Conservation (phyloP, 306 rosid species). For the Castanopsis chinensis region DNA sequence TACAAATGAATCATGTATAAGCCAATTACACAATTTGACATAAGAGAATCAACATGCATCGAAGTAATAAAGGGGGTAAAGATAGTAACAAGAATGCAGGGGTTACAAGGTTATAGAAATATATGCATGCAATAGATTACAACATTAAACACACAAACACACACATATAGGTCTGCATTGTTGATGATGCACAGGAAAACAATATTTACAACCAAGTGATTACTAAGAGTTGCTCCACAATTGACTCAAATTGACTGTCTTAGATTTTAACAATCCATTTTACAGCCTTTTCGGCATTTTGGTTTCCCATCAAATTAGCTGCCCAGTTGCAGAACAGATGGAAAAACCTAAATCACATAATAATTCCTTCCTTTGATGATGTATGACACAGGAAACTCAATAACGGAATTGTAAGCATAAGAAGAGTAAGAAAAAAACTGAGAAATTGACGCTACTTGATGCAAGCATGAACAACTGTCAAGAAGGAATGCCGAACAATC, state of each 20-base stretch:
- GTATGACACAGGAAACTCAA: constrained; percentile 15
- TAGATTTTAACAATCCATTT: background rate
- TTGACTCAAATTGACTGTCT: background rate
- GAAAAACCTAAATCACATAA: background rate
- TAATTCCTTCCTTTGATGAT: constrained; percentile 15
- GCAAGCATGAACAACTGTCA: constrained; percentile 99
- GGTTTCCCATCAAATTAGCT: background rate
- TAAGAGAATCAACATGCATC: background rate
- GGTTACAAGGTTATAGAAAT: background rate
- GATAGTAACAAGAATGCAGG: background rate
- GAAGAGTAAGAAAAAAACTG: constrained; percentile 13
- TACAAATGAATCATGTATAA: background rate
- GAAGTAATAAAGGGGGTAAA: background rate
- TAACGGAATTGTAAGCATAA: background rate
- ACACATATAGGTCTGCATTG: background rate
- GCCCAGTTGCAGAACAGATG: background rate
- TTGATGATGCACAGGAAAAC: background rate
- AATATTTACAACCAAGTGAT: background rate
- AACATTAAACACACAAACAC: background rate
- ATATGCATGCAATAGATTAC: background rate
- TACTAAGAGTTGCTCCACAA: background rate
- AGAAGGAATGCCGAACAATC: constrained; percentile 88
- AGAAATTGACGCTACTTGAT: constrained; percentile 62
- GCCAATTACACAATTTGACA: background rate
- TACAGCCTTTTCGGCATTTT: background rate